Percentiles rank a stretch among this genome's conserved stretches.
Evolutionary conservation across 352 stramenopile genomes (phyloP).

Genomic region (Globisporangium paddicum): DNA sequence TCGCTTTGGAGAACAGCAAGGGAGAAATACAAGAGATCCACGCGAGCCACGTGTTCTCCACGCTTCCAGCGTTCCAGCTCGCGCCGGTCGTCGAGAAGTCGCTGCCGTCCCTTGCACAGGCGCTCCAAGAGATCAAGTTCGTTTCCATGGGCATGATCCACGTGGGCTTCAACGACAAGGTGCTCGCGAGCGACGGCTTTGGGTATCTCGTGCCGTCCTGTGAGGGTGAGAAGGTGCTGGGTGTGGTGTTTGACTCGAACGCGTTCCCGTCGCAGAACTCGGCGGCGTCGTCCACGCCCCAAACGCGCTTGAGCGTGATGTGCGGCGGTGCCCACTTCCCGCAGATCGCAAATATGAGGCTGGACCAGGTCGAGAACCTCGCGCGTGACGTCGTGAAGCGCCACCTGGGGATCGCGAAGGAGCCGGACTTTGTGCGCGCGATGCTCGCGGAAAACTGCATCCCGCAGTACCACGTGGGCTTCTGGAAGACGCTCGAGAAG

Average conservation of each 20-base stretch:
- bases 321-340: constrained; percentile 74
- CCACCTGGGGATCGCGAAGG: constrained; percentile 60
- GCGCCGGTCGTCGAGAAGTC: constrained; percentile 34
- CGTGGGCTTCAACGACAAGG: constrained; percentile 55
- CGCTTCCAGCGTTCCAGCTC: constrained; percentile 61
- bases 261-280: constrained; percentile 83
- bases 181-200: constrained; percentile 72
- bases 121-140: constrained; percentile 66
- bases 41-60: constrained; percentile 74
- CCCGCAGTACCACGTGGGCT: constrained; percentile 85
- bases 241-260: constrained; percentile 87
- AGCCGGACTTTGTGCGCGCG: constrained; percentile 52
- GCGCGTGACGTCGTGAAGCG: constrained; percentile 62
- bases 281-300: constrained; percentile 9
- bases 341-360: constrained; percentile 36
- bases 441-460: constrained; percentile 64
- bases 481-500: constrained; percentile 44
- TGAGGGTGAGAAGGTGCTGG: constrained; percentile 69
- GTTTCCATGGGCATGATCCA: constrained; percentile 83
- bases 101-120: constrained; percentile 39
- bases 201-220: constrained; percentile 78
- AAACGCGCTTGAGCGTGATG: constrained; percentile 85
- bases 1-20: constrained; percentile 31
- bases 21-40: constrained; percentile 32
- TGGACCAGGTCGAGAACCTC: constrained; percentile 48